Percentiles rank a stretch among this genome's conserved stretches.
phyloP scores from a whole-genome alignment of 768 basidiomycete genomes.

The Coprinopsis strossmayeri region DNA sequence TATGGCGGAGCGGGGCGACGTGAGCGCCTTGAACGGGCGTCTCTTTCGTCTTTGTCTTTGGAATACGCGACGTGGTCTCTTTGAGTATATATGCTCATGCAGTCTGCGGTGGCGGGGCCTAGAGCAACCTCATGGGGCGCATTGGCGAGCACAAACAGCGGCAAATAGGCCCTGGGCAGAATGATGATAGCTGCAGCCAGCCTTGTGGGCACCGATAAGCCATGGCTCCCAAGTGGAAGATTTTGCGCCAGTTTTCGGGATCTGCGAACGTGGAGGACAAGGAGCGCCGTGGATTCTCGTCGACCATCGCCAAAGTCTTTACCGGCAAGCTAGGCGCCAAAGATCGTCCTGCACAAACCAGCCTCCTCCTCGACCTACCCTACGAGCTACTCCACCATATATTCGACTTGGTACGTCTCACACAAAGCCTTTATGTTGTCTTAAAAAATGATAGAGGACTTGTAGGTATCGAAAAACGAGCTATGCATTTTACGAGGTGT shows the following conservation, averaged over 20 bases:
- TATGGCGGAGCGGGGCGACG: too few species aligned
- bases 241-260: not conserved
- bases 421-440: not conserved
- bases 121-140: too few species aligned
- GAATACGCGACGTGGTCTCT: too few species aligned
- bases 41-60: too few species aligned
- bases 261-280: too few species aligned
- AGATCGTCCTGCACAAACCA: not conserved
- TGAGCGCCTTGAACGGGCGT: too few species aligned
- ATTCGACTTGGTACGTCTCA: not conserved
- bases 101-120: not conserved
- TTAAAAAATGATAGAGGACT: not conserved
- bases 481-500: not conserved
- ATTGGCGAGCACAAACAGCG: too few species aligned
- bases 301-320: constrained; percentile 3
- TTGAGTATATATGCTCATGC: too few species aligned
- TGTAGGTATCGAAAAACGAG: constrained; percentile 6
- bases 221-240: constrained; percentile 6
- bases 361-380: not conserved
- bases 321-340: not conserved
- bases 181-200: not conserved
- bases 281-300: not conserved
- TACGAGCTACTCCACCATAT: constrained; percentile 7
- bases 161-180: not conserved
- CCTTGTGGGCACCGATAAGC: not conserved